Base-by-base conservation (phyloP, 345 rosid species). In the Aegle marmelos region DNA sequence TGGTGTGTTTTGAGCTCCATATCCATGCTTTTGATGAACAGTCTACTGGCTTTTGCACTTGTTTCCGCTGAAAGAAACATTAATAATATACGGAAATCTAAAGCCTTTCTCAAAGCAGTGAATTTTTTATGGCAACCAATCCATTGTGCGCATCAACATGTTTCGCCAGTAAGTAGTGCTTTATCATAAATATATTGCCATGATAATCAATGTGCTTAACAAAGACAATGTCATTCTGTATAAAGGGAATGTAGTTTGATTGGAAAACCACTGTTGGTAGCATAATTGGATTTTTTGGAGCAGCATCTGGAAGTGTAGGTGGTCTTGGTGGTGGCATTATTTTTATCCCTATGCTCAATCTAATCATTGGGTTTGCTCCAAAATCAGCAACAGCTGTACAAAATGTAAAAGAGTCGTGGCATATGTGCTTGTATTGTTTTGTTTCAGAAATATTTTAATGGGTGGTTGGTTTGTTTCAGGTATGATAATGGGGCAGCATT, bases 311-410 rank as follows among this genome's bases (percentile, higher is more conserved):
- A 73, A 94, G 98, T 56, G 98, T 90, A 13, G 98, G 96, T 28
- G 98, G 98, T 70, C 93, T 89, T 37, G 98, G 98, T 71, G 96
- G 98, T 2, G 98, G 93, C 72, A 95, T 97, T 17, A 92, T 89
- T 60, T 91, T 88, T 53, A 90, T 91, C 11, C 93, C 97, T 1
- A 91, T 94, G 98, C 94, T 94, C 73, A 86, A 79, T 80, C 82
- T 94, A 53, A 87, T 94, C 72, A 81, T 92, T 82, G 97, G 97
- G 70, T 94, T 91, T 79, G 97, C 90, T 84, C 80, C 97, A 2
- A 94, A 92, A 85, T 92, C 95, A 34, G 73, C 95, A 2, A 91
- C 98, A 14, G 95, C 95, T 21, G 78, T 94, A 34, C 98, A 10
- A 94, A 92, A 89, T 94, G 95, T 92, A 85, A 86, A 89, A 22